phyloP scores from a whole-genome alignment of 768 basidiomycete species.

The Boletus tomentosulus region DNA sequence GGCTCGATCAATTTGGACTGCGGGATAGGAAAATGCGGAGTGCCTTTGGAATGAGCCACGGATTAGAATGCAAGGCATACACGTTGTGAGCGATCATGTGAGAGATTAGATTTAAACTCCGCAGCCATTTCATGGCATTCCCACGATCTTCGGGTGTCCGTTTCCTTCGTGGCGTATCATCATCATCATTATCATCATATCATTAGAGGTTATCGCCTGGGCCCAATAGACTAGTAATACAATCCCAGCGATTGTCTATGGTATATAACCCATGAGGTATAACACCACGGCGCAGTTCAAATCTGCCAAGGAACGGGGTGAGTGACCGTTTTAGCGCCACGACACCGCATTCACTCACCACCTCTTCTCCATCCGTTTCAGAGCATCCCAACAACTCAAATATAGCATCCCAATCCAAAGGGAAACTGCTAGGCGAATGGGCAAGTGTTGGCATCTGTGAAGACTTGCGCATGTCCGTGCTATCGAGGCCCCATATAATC shows the following conservation, averaged over 20 bases:
- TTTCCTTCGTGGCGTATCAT: background rate
- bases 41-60: slow-evolving; percentile 10
- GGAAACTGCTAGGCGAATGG: slow-evolving; percentile 17
- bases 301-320: slow-evolving; percentile 3
- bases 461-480: background rate
- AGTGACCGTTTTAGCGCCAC: background rate
- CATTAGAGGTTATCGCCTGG: background rate
- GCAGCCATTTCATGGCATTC: background rate
- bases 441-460: slow-evolving; percentile 4
- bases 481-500: background rate
- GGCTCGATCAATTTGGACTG: slow-evolving; percentile 17
- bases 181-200: background rate
- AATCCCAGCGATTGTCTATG: background rate
- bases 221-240: background rate
- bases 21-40: slow-evolving; percentile 19
- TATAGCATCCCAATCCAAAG: slow-evolving; percentile 30
- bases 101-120: background rate
- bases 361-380: background rate
- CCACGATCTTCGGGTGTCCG: background rate
- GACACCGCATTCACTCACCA: slow-evolving; percentile 9
- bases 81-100: background rate
- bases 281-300: background rate
- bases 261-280: slow-evolving; percentile 5
- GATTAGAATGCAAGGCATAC: background rate
- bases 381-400: slow-evolving; percentile 26